Evolutionary conservation across 169 alveolate genomes (phyloP), one percentile per base, ranked within the genome.

Genomic region (Cytauxzoon felis): DNA sequence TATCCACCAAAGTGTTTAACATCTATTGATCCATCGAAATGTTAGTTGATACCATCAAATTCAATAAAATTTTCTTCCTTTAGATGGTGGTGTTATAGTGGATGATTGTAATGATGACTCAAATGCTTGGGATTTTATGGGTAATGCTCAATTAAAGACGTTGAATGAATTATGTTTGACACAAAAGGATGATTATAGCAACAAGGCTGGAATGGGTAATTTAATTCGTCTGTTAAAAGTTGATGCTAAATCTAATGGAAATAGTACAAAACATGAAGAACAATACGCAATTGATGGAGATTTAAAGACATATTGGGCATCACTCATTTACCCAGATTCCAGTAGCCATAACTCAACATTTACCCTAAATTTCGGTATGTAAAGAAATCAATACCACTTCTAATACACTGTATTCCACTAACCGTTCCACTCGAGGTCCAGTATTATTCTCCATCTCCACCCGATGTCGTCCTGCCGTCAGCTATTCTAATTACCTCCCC

Each of bases 261-360:
- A 73, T 49, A 80, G 83, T 62, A 83, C 73, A 21, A 71, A 58
- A 30, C 93, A 90, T 45, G 85, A 82, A 32, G 88, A 88, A 11
- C 80, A 80, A 18, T 63, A 66, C 11, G 92, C 93, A 5, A 59
- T 92, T 42, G 96, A 92, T 69, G 85, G 84, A n/a, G 83, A 92
- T 62, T 32, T 88, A 51, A 78, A 90, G 54, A 87, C 94, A 8
- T 91, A 87, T 67, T 92, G 96, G 96, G 96, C 91, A 11, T 92
- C 96, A 9, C 88, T 82, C 21, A 68, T 88, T 9, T 90, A 89
- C 54, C 88, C 80, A 21, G 93, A 78, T 32, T 64, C 62, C 24
- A 83, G 73, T 30, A 87, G 79, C 16, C 90, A 87, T 45, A 62
- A 70, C 30, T 89, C 84, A 16, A 56, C 50, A 30, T 42, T 90